A percentile compares a stretch with the other conserved stretches of the same genome.
These are phyloP conservation scores for Harringtonia aguacate DNA, from an alignment of 2,329 filamentous ascomycete species.

Conservation along the genomic window DNA sequence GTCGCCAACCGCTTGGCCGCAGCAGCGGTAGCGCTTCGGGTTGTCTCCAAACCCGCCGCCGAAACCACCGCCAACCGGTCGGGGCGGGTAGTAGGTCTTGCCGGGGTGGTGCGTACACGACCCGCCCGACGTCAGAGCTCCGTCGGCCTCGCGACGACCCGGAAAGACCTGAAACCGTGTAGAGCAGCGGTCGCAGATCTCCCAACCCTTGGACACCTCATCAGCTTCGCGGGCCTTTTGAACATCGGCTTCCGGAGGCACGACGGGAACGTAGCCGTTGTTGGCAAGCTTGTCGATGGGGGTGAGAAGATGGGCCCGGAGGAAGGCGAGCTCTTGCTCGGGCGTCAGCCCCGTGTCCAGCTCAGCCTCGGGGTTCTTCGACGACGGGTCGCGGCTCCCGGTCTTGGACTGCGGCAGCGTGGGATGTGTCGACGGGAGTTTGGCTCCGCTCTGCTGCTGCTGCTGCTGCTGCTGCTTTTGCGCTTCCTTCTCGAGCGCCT, in stretches of 20 bases:
- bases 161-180: conserved; percentile 88
- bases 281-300: conserved; percentile 51
- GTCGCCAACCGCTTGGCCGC: conserved; percentile 62
- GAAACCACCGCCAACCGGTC: conserved; percentile 24
- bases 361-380: neutral
- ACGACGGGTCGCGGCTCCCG: no score
- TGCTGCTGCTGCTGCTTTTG: neutral
- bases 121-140: conserved; percentile 64
- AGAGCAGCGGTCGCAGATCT: conserved; percentile 79
- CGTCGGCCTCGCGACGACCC: conserved; percentile 67
- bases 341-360: conserved; percentile 61
- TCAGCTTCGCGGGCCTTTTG: conserved; percentile 54
- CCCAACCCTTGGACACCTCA: conserved; percentile 61
- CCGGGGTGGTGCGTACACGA: conserved; percentile 74
- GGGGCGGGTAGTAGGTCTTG: conserved; percentile 50
- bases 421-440: neutral
- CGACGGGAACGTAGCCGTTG: conserved; percentile 63
- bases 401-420: neutral
- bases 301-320: conserved; percentile 48
- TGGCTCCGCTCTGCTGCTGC: neutral
- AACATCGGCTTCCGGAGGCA: conserved; percentile 58
- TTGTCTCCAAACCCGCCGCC: conserved; percentile 45
- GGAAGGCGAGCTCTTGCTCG: conserved; percentile 56
- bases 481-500: conserved; percentile 18
- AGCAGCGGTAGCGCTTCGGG: conserved; percentile 65